Percentiles rank a stretch among this genome's conserved stretches.
phyloP scores from a whole-genome alignment of 345 rosid species.

The Citrus reticulata region DNA sequence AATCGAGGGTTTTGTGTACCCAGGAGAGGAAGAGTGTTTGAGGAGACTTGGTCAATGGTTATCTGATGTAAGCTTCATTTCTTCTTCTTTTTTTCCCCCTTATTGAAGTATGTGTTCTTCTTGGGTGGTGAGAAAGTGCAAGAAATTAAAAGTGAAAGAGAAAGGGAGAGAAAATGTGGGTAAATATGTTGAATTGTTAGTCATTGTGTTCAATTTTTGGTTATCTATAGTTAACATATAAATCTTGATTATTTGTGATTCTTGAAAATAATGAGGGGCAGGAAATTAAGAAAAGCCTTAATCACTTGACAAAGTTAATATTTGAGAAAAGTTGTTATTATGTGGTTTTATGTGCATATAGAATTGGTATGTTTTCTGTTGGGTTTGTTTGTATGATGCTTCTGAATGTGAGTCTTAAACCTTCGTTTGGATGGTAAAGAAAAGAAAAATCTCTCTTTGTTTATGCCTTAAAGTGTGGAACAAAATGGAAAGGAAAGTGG shows the following conservation, averaged over 20 bases:
- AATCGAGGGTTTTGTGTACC: constrained; percentile 47
- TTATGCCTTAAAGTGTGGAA: not conserved
- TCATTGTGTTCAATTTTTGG: not conserved
- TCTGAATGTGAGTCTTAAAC: not conserved
- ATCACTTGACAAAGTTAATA: not conserved
- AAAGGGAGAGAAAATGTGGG: not conserved
- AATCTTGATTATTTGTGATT: not conserved
- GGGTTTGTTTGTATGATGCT: not conserved
- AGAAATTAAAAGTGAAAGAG: not conserved
- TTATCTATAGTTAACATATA: not conserved
- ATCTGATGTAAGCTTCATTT: constrained; percentile 43
- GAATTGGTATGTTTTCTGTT: not conserved
- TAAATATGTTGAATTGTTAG: not conserved
- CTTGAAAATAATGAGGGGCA: not conserved
- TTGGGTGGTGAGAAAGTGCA: not conserved
- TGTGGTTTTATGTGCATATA: not conserved
- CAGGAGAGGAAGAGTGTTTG: constrained; percentile 56
- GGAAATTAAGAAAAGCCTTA: too few species aligned
- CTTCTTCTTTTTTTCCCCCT: not conserved
- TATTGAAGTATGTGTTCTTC: not conserved
- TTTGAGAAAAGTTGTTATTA: not conserved
- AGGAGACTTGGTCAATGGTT: constrained; percentile 43
- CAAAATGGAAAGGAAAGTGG: not conserved
- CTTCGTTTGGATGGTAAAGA: not conserved
- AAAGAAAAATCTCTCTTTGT: not conserved